Conservation (phyloP, 2,329 filamentous ascomycete genomes). For the Curvularia sp. region DNA sequence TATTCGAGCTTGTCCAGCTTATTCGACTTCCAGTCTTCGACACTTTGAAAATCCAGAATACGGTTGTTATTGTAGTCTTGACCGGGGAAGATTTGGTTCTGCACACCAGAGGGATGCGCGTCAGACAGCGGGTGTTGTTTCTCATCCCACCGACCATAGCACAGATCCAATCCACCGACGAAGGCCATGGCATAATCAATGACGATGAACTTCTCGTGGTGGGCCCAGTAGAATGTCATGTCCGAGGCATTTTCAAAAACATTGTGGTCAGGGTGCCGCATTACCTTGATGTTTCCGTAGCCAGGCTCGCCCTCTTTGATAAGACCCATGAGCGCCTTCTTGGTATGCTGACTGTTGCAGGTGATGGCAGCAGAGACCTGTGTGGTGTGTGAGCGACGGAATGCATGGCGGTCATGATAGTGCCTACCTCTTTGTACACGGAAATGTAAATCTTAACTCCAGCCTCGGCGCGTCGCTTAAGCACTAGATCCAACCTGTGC, state of each 20-base stretch:
- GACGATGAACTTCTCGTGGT: slow-evolving; percentile 97
- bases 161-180: slow-evolving; percentile 92
- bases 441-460: slow-evolving; percentile 95
- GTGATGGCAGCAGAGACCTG: slow-evolving; percentile 65
- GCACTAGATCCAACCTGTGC: slow-evolving; percentile 82
- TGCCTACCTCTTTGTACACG: slow-evolving; percentile 80
- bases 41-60: slow-evolving; percentile 92
- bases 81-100: slow-evolving; percentile 87
- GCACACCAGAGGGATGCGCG: slow-evolving; percentile 82
- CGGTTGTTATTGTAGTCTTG: slow-evolving; percentile 99
- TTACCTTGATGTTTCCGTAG: slow-evolving; percentile 84
- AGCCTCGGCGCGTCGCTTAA: slow-evolving; percentile 88
- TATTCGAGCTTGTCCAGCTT: slow-evolving; percentile 90
- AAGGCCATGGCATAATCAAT: slow-evolving; percentile 92
- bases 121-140: slow-evolving; percentile 86
- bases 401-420: too few species aligned
- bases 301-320: slow-evolving; percentile 84
- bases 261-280: slow-evolving; percentile 95
- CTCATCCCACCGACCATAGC: slow-evolving; percentile 93
- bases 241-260: slow-evolving; percentile 91
- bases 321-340: slow-evolving; percentile 80
- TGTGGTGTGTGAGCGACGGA: slow-evolving; percentile 10
- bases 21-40: slow-evolving; percentile 91
- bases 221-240: slow-evolving; percentile 97
- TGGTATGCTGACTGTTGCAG: slow-evolving; percentile 92